These are phyloP conservation scores for Pseudogymnoascus sp. DNA, from an alignment of 2,329 filamentous ascomycete genomes.

Conservation along the genomic window DNA sequence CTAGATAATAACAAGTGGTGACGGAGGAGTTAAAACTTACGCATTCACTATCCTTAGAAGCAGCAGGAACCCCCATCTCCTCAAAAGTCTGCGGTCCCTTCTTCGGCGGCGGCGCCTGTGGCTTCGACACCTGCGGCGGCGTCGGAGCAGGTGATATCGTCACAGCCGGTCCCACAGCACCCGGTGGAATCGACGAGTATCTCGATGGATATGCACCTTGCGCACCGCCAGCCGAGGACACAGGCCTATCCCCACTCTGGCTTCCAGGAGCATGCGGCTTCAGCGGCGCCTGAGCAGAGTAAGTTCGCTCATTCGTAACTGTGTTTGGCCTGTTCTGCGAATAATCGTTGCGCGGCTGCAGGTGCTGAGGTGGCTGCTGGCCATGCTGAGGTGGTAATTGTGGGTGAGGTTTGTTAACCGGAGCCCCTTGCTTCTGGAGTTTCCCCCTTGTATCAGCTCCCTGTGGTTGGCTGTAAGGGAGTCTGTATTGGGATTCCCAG, in stretches of 20 bases:
- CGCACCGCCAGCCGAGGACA: neutral
- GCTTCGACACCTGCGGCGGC: constrained; percentile 7
- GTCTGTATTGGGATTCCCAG: neutral
- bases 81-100: constrained; percentile 94
- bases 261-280: neutral
- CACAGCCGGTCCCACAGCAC: neutral
- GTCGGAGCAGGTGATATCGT: neutral
- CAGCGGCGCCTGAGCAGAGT: neutral
- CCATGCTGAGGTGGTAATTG: neutral
- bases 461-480: neutral
- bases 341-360: neutral
- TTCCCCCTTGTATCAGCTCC: neutral
- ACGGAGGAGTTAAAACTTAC: constrained; percentile 38
- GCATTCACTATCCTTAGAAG: constrained; percentile 81
- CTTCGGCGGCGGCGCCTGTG: constrained; percentile 26
- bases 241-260: neutral
- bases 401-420: neutral
- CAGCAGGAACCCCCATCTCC: constrained; percentile 89
- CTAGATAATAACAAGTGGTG: no score
- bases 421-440: neutral
- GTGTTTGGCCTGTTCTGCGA: neutral
- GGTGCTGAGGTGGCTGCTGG: neutral
- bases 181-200: neutral
- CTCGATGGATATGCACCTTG: neutral
- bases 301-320: neutral